phyloP scores from a whole-genome alignment of 768 basidiomycete genomes.

The Lactarius psammicola region DNA sequence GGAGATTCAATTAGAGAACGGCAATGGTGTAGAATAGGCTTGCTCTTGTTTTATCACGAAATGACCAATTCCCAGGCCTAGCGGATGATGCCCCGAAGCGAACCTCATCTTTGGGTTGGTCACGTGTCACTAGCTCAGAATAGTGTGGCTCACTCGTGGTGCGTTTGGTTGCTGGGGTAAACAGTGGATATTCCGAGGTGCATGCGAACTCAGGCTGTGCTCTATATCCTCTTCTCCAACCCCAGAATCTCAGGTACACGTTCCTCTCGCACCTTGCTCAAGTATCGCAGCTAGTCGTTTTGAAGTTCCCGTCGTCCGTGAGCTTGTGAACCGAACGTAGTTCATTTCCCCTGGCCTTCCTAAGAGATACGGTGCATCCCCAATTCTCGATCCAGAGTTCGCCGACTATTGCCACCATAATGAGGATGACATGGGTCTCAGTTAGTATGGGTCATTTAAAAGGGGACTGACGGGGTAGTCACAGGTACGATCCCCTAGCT shows the following conservation, averaged over 20 bases:
- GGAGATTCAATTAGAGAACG: not conserved
- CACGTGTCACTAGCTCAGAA: not conserved
- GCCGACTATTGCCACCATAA: not conserved
- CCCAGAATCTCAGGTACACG: conserved; percentile 9
- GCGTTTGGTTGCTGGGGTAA: not conserved
- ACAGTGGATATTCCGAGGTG: not conserved
- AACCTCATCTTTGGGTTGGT: not conserved
- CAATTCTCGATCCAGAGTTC: not conserved
- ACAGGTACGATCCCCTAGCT: no score
- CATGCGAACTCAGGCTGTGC: not conserved
- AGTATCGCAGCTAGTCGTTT: conserved; percentile 21
- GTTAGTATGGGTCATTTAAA: no score
- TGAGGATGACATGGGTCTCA: no score
- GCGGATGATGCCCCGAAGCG: not conserved
- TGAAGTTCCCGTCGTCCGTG: conserved; percentile 28
- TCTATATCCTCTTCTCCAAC: conserved; percentile 8
- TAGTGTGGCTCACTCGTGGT: no score
- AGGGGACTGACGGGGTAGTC: no score
- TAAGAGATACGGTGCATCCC: not conserved
- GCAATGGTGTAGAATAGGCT: not conserved
- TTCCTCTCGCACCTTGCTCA: not conserved
- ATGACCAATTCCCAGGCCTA: no score
- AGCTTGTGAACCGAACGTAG: conserved; percentile 27
- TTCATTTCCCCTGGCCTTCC: not conserved
- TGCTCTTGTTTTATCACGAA: no score